phyloP scores from a whole-genome alignment of 1,139 yeast genomes.

The Magnusiomyces suaveolens region DNA sequence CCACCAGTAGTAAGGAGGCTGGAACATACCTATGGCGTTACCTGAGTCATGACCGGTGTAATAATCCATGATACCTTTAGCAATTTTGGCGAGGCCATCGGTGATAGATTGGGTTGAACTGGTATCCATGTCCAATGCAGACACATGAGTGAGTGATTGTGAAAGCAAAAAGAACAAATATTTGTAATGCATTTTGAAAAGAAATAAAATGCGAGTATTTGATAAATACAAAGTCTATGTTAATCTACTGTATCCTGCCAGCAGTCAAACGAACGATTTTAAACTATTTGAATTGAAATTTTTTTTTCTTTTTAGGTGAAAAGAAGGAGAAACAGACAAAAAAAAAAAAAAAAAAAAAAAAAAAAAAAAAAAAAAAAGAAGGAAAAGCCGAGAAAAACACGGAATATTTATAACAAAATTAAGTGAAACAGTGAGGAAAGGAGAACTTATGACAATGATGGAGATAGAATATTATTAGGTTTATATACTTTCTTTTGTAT shows the following conservation, averaged over 20 bases:
- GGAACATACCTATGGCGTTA: conserved; percentile 53
- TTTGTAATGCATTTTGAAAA: neutral
- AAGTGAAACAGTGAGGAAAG: too few species aligned
- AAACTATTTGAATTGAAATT: too few species aligned
- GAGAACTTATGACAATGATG: too few species aligned
- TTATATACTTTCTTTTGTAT: too few species aligned
- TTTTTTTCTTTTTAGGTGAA: too few species aligned
- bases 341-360: too few species aligned
- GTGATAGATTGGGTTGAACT: conserved; percentile 31
- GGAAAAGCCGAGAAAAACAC: too few species aligned
- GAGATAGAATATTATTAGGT: too few species aligned
- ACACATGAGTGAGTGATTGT: neutral
- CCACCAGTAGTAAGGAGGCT: conserved; percentile 94
- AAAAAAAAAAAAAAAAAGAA: too few species aligned
- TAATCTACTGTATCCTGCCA: neutral
- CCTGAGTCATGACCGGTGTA: conserved; percentile 63
- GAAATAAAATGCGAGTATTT: neutral
- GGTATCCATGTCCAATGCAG: conserved; percentile 16
- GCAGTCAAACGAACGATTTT: neutral
- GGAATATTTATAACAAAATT: too few species aligned
- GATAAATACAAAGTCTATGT: neutral
- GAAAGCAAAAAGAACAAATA: neutral
- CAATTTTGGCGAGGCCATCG: conserved; percentile 48
- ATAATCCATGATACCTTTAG: conserved; percentile 73
- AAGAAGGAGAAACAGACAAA: neutral